phyloP scores from a whole-genome alignment of 345 rosid genomes.

The Pistacia atlantica region DNA sequence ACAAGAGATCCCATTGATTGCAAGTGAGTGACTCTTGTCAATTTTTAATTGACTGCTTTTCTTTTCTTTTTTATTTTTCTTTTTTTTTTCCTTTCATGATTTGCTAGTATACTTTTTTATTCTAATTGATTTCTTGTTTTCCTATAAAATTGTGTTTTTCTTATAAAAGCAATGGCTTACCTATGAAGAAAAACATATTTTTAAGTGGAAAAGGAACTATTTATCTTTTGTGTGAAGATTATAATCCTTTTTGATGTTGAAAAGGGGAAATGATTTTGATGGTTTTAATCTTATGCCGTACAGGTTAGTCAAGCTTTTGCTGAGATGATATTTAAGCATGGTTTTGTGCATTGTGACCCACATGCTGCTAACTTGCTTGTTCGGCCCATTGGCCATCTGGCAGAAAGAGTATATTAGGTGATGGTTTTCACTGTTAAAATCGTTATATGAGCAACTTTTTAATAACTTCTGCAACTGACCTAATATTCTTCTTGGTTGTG shows the following conservation, averaged over 20 bases:
- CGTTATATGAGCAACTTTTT: slow-evolving; percentile 11
- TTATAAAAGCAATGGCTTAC: too few species aligned
- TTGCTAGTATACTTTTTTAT: background rate
- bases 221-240: slow-evolving; percentile 5
- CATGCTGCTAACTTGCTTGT: slow-evolving; percentile 93
- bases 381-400: slow-evolving; percentile 79
- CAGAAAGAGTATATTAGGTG: slow-evolving; percentile 55
- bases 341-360: slow-evolving; percentile 98
- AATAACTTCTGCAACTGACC: slow-evolving; percentile 1
- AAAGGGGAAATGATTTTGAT: background rate
- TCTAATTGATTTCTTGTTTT: too few species aligned
- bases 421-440: slow-evolving; percentile 30
- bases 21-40: background rate
- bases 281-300: slow-evolving; percentile 14
- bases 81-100: too few species aligned
- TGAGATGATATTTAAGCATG: slow-evolving; percentile 97
- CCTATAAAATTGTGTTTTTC: too few species aligned
- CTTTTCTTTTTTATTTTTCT: too few species aligned
- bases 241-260: background rate
- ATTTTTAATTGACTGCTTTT: too few species aligned
- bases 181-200: background rate
- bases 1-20: slow-evolving; percentile 1
- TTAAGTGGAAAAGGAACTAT: background rate
- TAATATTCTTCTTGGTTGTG: background rate
- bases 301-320: slow-evolving; percentile 91